A percentile compares a stretch with the other conserved stretches of the same genome.
These are phyloP conservation scores for Phellopilus nigrolimitatus DNA, from an alignment of 1,284 basidiomycete species.

Conservation along the genomic window DNA sequence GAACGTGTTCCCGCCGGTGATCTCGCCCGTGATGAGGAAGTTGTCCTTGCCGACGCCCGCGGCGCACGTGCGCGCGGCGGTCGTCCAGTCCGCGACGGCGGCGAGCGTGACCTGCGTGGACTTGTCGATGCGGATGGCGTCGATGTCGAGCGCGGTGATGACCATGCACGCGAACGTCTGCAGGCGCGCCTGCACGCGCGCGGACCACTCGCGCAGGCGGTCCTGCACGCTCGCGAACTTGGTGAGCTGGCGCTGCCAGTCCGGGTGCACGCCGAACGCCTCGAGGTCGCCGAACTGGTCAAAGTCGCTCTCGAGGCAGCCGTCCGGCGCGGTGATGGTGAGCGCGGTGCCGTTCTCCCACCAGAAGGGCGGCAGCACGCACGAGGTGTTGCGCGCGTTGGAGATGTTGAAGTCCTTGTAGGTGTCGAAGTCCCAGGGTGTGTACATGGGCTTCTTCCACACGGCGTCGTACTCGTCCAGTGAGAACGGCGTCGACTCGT, in stretches of 20 bases:
- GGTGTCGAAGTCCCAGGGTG: slow-evolving; percentile 79
- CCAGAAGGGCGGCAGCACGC: slow-evolving; percentile 76
- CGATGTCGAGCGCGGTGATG: slow-evolving; percentile 81
- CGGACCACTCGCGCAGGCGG: slow-evolving; percentile 86
- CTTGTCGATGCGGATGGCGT: slow-evolving; percentile 92
- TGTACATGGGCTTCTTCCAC: slow-evolving; percentile 74
- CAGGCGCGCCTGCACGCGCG: slow-evolving; percentile 70
- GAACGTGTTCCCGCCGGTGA: slow-evolving; percentile 91
- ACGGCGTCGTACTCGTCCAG: slow-evolving; percentile 67
- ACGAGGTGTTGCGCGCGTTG: slow-evolving; percentile 70
- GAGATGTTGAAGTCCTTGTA: slow-evolving; percentile 75
- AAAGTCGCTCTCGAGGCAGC: slow-evolving; percentile 79
- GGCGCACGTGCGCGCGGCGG: slow-evolving; percentile 72
- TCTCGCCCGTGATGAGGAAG: slow-evolving; percentile 87
- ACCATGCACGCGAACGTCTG: slow-evolving; percentile 78
- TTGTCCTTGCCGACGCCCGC: slow-evolving; percentile 68
- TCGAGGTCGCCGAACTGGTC: slow-evolving; percentile 95
- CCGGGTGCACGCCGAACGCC: slow-evolving; percentile 92
- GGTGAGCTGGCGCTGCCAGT: slow-evolving; percentile 88
- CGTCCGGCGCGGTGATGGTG: slow-evolving; percentile 47
- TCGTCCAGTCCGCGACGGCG: slow-evolving; percentile 72
- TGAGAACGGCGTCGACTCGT: slow-evolving; percentile 74
- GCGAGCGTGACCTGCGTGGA: slow-evolving; percentile 86
- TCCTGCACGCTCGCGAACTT: slow-evolving; percentile 95
- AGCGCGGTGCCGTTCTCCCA: slow-evolving; percentile 65